These are phyloP conservation scores for Boletus sensibilis DNA, from an alignment of 768 basidiomycete genomes.

Conservation along the genomic window DNA sequence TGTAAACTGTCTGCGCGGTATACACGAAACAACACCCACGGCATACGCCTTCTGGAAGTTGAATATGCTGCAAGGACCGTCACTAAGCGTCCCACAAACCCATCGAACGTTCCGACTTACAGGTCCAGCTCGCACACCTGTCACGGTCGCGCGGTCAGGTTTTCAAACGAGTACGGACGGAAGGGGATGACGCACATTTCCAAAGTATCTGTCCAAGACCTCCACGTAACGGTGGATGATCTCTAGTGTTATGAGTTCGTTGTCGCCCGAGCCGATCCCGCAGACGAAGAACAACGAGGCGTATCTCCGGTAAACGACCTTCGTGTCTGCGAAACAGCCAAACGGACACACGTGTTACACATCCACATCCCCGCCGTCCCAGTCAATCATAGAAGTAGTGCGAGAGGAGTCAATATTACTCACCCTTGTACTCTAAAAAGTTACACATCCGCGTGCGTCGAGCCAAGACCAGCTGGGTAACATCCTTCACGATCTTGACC, in stretches of 20 bases:
- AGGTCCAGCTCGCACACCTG: conserved; percentile 92
- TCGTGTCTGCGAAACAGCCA: conserved; percentile 49
- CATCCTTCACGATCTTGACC: conserved; percentile 92
- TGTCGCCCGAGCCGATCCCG: conserved; percentile 80
- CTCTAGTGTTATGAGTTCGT: conserved; percentile 89
- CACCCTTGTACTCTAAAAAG: conserved; percentile 95
- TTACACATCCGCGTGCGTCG: conserved; percentile 92
- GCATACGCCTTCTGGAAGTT: conserved; percentile 97
- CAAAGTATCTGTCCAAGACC: conserved; percentile 66
- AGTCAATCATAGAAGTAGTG: conserved; percentile 30
- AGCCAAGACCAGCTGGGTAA: conserved; percentile 88
- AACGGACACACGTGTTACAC: neutral
- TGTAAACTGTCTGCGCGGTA: neutral
- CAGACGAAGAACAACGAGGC: conserved; percentile 95
- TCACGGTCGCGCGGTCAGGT: neutral
- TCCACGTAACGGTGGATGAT: conserved; percentile 94
- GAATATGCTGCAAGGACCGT: conserved; percentile 70
- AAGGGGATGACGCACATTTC: conserved; percentile 35
- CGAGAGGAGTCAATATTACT: conserved; percentile 15
- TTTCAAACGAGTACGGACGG: neutral
- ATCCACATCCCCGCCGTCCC: neutral
- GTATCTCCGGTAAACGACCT: conserved; percentile 94
- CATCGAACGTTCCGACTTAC: conserved; percentile 41
- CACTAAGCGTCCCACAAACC: neutral
- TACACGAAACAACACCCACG: conserved; percentile 39